Evolutionary conservation across 129 eudicot genomes (phyloP).

Genomic region (Gnaphalium uliginosum): DNA sequence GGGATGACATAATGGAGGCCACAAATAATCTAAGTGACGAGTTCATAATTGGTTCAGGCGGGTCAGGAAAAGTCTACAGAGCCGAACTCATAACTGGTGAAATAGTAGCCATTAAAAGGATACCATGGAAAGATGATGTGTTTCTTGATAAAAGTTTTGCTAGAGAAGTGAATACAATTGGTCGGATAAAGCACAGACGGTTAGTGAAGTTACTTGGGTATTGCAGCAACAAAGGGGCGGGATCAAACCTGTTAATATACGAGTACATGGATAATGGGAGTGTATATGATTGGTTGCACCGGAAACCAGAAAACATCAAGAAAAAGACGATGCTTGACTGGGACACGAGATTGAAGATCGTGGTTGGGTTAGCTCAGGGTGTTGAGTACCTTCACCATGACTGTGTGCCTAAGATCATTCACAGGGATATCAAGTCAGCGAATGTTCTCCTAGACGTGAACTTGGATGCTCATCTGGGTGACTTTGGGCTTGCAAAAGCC

Average conservation of each 20-base stretch:
- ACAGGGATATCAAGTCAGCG: conserved; percentile 88
- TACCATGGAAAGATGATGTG: conserved; percentile 67
- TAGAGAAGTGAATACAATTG: conserved; percentile 84
- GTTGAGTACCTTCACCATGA: conserved; percentile 96
- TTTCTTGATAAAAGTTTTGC: conserved; percentile 83
- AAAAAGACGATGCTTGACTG: conserved; percentile 64
- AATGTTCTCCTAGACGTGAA: conserved; percentile 67
- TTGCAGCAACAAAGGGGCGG: conserved; percentile 67
- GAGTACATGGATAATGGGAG: conserved; percentile 98
- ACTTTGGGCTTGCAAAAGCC: conserved; percentile 94
- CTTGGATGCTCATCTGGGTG: conserved; percentile 95
- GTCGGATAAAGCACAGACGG: conserved; percentile 87
- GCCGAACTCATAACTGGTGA: conserved; percentile 77
- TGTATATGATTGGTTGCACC: conserved; percentile 88
- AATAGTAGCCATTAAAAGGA: conserved; percentile 78
- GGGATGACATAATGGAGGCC: conserved; percentile 94
- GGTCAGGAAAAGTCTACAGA: conserved; percentile 83
- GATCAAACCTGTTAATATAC: conserved; percentile 71
- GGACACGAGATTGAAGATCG: conserved; percentile 75
- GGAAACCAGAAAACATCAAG: conserved; percentile 47
- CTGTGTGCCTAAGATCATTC: conserved; percentile 91
- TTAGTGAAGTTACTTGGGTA: conserved; percentile 80
- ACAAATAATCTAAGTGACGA: conserved; percentile 86
- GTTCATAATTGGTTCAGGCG: conserved; percentile 86
- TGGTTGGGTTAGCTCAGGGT: conserved; percentile 87